Evolutionary conservation across 2,329 filamentous ascomycete genomes (phyloP).

Genomic region (Raffaelea ambrosiae): DNA sequence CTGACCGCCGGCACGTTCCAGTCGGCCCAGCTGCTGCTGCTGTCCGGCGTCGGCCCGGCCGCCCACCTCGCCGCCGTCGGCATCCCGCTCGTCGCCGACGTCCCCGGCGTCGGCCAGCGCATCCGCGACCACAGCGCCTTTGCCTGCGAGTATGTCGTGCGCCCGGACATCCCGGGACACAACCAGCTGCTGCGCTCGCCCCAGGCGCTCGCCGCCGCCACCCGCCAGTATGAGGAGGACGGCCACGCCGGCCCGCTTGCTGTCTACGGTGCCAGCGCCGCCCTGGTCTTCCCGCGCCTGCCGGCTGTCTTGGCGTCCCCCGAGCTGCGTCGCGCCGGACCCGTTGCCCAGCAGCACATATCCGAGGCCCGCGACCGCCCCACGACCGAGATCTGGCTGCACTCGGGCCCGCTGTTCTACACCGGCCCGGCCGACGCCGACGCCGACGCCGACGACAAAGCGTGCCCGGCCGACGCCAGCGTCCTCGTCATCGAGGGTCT

Average conservation of each 20-base stretch:
- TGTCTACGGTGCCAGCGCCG: slow-evolving; percentile 1
- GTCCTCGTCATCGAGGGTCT: slow-evolving; percentile 3
- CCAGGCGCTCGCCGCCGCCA: neutral
- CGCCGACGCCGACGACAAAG: too few species aligned
- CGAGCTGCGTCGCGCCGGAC: neutral
- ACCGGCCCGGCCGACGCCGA: slow-evolving; percentile 14
- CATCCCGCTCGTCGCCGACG: slow-evolving; percentile 28
- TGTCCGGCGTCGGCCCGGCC: slow-evolving; percentile 36
- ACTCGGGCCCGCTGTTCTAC: slow-evolving; percentile 22
- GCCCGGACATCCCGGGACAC: neutral
- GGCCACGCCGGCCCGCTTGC: neutral
- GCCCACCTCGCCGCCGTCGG: slow-evolving; percentile 26
- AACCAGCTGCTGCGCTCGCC: neutral
- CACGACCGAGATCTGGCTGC: slow-evolving; percentile 3
- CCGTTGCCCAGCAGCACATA: neutral
- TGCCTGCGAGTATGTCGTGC: slow-evolving; percentile 4
- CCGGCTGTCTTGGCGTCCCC: neutral
- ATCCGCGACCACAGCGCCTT: slow-evolving; percentile 25
- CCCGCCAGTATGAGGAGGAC: neutral
- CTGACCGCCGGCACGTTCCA: slow-evolving; percentile 32
- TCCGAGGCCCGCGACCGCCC: neutral
- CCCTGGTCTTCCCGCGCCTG: slow-evolving; percentile 1
- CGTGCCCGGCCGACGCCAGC: slow-evolving; percentile 18
- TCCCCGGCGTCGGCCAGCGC: slow-evolving; percentile 29
- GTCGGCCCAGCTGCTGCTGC: slow-evolving; percentile 32